Evolutionary conservation across 73 alveolate genomes (phyloP).

Genomic region (Diophrys sp.): DNA sequence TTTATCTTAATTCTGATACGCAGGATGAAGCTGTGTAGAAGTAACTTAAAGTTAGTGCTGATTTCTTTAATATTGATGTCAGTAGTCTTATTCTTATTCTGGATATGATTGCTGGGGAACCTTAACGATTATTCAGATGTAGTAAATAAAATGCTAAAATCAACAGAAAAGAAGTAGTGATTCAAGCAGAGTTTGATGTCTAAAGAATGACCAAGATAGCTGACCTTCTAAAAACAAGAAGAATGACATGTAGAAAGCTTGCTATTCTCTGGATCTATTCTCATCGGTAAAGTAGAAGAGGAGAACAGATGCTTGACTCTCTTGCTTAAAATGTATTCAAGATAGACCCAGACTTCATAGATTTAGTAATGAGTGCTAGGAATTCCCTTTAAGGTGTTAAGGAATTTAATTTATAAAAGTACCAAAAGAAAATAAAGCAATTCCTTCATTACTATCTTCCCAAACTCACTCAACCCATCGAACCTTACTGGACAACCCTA

Average conservation of each 20-base stretch:
- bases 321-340: not conserved
- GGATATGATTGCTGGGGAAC: constrained; percentile 20
- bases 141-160: not conserved
- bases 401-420: not conserved
- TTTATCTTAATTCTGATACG: not conserved
- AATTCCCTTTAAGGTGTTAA: not conserved
- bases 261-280: constrained; percentile 23
- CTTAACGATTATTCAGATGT: constrained; percentile 10
- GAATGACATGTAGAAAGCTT: not conserved
- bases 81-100: constrained; percentile 1
- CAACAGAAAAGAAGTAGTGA: not conserved
- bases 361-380: not conserved
- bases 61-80: constrained; percentile 12
- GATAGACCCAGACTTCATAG: not conserved
- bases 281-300: constrained; percentile 3
- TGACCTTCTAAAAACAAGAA: not conserved
- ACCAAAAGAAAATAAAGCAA: not conserved
- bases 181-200: constrained; percentile 11
- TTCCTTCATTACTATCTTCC: not conserved
- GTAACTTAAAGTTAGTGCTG: constrained; percentile 5
- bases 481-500: not conserved
- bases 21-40: not conserved
- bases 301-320: not conserved
- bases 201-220: constrained; percentile 13
- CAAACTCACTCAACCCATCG: not conserved